These are phyloP conservation scores for Xylaria digitata DNA, from an alignment of 2,329 filamentous ascomycete species.

Conservation along the genomic window DNA sequence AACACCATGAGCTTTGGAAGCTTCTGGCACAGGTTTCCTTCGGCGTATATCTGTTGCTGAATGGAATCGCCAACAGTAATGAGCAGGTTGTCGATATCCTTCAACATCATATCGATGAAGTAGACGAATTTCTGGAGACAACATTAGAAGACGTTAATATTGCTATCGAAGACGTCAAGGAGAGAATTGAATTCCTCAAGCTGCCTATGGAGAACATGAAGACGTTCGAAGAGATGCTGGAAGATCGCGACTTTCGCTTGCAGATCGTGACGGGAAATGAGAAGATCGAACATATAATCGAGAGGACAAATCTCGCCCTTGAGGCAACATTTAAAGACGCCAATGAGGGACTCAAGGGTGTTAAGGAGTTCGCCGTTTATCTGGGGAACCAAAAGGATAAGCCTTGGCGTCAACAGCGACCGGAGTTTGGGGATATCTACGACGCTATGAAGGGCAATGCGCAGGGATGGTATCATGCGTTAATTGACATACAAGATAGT, in stretches of 20 bases:
- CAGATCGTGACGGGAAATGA: slow-evolving; percentile 89
- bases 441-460: slow-evolving; percentile 93
- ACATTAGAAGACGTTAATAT: slow-evolving; percentile 86
- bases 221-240: slow-evolving; percentile 88
- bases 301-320: slow-evolving; percentile 80
- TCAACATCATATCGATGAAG: slow-evolving; percentile 91
- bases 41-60: slow-evolving; percentile 87
- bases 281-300: slow-evolving; percentile 88
- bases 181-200: slow-evolving; percentile 82
- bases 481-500: slow-evolving; percentile 79
- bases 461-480: slow-evolving; percentile 87
- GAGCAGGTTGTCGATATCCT: slow-evolving; percentile 88
- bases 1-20: slow-evolving; percentile 89
- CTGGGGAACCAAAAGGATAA: slow-evolving; percentile 73
- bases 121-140: slow-evolving; percentile 89
- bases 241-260: slow-evolving; percentile 82
- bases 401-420: slow-evolving; percentile 70
- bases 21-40: slow-evolving; percentile 93
- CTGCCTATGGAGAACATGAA: slow-evolving; percentile 84
- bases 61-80: slow-evolving; percentile 88
- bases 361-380: slow-evolving; percentile 81
- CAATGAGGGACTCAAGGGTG: slow-evolving; percentile 79
- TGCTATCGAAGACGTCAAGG: slow-evolving; percentile 80
- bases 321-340: slow-evolving; percentile 84
- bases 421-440: slow-evolving; percentile 76